A percentile compares a stretch with the other conserved stretches of the same genome.
Evolutionary conservation across 1,284 basidiomycete species (phyloP).

Genomic region (Marasmius tenuissimus): DNA sequence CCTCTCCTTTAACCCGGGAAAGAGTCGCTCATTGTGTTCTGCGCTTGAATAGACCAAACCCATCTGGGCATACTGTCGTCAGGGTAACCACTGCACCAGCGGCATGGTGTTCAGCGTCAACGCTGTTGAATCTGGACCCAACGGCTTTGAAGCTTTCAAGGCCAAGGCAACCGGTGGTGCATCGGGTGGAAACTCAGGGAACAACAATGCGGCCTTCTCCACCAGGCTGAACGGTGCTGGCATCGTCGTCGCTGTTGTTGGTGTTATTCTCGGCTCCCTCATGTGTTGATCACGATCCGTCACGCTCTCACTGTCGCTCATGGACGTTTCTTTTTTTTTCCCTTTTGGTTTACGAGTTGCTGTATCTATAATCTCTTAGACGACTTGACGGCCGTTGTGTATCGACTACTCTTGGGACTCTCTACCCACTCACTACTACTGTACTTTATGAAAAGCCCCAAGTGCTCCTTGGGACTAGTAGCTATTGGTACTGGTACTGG

Average conservation of each 20-base stretch:
- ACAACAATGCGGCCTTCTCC: slow-evolving; percentile 7
- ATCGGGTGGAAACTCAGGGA: not conserved
- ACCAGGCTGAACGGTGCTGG: not conserved
- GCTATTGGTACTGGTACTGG: not conserved
- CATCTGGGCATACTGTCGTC: slow-evolving; percentile 51
- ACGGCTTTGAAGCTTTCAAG: slow-evolving; percentile 60
- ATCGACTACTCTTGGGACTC: not conserved
- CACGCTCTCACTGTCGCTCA: not conserved
- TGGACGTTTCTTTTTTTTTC: not conserved
- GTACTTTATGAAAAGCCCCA: not conserved
- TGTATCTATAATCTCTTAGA: not conserved
- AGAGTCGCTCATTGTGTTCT: not conserved
- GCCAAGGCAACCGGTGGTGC: slow-evolving; percentile 44
- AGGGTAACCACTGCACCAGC: slow-evolving; percentile 50
- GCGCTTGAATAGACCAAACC: slow-evolving; percentile 34
- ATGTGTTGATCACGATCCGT: not conserved
- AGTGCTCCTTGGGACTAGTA: not conserved
- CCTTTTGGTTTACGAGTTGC: not conserved
- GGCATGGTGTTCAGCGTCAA: slow-evolving; percentile 72
- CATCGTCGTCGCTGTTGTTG: not conserved
- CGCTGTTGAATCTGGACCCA: slow-evolving; percentile 49
- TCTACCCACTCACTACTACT: not conserved
- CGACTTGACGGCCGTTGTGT: not conserved
- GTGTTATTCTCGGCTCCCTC: not conserved
- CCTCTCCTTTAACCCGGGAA: not conserved